phyloP scores from a whole-genome alignment of 1,139 yeast genomes.

The Saccharomycopsis crataegensis region DNA sequence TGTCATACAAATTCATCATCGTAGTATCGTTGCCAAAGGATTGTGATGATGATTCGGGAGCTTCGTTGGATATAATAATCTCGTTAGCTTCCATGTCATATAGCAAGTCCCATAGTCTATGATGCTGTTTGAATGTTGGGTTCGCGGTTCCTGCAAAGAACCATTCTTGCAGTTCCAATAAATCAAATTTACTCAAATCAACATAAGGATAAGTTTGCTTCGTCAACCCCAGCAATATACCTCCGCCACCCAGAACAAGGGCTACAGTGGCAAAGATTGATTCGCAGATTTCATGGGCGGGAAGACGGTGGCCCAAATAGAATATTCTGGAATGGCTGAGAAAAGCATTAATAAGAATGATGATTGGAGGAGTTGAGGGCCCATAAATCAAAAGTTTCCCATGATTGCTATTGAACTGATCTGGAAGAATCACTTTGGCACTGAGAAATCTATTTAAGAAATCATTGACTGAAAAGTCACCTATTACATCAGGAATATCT shows the following conservation, averaged over 20 bases:
- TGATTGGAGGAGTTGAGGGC: slow-evolving; percentile 49
- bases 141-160: slow-evolving; percentile 63
- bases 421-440: slow-evolving; percentile 3
- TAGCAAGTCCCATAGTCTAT: slow-evolving; percentile 52
- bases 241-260: slow-evolving; percentile 55
- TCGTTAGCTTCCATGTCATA: slow-evolving; percentile 42
- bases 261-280: slow-evolving; percentile 46
- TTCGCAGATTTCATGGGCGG: slow-evolving; percentile 50
- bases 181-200: slow-evolving; percentile 54
- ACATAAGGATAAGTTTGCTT: slow-evolving; percentile 50
- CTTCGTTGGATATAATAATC: slow-evolving; percentile 19
- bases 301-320: slow-evolving; percentile 47
- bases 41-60: too few relatives aligned
- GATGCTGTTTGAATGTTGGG: slow-evolving; percentile 54
- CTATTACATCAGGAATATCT: slow-evolving; percentile 14
- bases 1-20: not conserved
- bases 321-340: slow-evolving; percentile 51
- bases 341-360: slow-evolving; percentile 49
- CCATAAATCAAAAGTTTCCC: slow-evolving; percentile 41
- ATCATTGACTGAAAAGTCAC: slow-evolving; percentile 13
- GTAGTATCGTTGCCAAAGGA: too few relatives aligned
- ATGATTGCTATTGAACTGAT: not conserved
- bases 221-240: slow-evolving; percentile 45
- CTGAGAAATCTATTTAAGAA: slow-evolving; percentile 7
- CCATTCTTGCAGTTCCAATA: slow-evolving; percentile 44